These are phyloP conservation scores for Leptosphaerulina australis DNA, from an alignment of 2,329 filamentous ascomycete genomes.

Conservation along the genomic window DNA sequence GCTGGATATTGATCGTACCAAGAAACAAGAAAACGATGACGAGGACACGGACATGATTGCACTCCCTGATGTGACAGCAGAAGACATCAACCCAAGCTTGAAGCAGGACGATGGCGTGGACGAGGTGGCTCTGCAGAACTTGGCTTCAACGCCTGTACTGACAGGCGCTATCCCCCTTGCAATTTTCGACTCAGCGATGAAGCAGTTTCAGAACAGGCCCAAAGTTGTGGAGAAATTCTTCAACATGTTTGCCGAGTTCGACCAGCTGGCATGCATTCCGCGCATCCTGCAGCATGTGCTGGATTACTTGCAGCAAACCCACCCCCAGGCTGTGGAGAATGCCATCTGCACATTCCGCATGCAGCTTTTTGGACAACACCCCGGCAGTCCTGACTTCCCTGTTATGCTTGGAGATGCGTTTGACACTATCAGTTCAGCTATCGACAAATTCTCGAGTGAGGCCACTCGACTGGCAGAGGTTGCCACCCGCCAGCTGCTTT, in stretches of 20 bases:
- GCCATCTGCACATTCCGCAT: slow-evolving; percentile 74
- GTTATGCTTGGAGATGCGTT: slow-evolving; percentile 70
- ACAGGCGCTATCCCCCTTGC: slow-evolving; percentile 93
- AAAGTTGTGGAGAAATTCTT: slow-evolving; percentile 78
- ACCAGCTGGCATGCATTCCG: slow-evolving; percentile 66
- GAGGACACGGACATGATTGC: slow-evolving; percentile 60
- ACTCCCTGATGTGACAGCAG: slow-evolving; percentile 64
- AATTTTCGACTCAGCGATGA: slow-evolving; percentile 85
- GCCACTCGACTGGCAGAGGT: slow-evolving; percentile 52
- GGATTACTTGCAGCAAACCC: slow-evolving; percentile 64
- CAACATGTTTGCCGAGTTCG: slow-evolving; percentile 75
- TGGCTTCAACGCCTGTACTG: slow-evolving; percentile 76
- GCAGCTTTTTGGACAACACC: slow-evolving; percentile 69
- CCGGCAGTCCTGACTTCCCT: slow-evolving; percentile 73
- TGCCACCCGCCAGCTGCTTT: slow-evolving; percentile 57
- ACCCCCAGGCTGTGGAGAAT: slow-evolving; percentile 62
- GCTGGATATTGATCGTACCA: slow-evolving; percentile 57
- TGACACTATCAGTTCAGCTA: slow-evolving; percentile 62
- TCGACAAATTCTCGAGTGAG: slow-evolving; percentile 45
- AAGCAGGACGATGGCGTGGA: slow-evolving; percentile 57
- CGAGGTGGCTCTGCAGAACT: slow-evolving; percentile 65
- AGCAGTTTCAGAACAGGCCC: slow-evolving; percentile 72
- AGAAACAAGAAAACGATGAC: slow-evolving; percentile 54
- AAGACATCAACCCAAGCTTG: slow-evolving; percentile 64
- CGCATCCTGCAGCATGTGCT: slow-evolving; percentile 77